These are phyloP conservation scores for Fraxinus ornus DNA, from an alignment of 305 asterid genomes.

Conservation along the genomic window DNA sequence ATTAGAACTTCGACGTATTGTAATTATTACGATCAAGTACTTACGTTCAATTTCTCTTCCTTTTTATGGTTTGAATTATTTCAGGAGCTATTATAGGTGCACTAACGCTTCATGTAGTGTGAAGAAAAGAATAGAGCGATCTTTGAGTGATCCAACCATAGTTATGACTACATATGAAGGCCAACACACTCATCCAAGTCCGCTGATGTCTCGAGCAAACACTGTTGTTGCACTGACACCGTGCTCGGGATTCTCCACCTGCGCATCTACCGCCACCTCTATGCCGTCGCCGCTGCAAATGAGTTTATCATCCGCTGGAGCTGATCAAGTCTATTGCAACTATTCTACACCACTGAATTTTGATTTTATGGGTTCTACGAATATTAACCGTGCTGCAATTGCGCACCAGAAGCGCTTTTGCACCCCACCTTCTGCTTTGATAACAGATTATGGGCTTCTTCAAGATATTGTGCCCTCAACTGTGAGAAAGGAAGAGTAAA, in stretches of 20 bases:
- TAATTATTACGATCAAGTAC: not conserved
- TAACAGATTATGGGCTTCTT: constrained; percentile 47
- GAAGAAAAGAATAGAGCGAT: constrained; percentile 75
- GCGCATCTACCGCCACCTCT: not conserved
- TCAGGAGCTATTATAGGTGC: constrained; percentile 77
- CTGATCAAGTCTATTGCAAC: constrained; percentile 9
- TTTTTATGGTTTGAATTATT: not conserved
- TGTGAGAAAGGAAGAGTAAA: constrained; percentile 30
- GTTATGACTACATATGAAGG: constrained; percentile 82
- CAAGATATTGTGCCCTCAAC: constrained; percentile 57
- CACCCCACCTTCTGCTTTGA: constrained; percentile 21
- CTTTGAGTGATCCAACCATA: constrained; percentile 45
- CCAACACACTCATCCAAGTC: constrained; percentile 66
- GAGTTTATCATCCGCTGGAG: not conserved
- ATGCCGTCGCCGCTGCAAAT: not conserved
- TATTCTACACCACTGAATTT: constrained; percentile 16
- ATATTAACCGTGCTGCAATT: not conserved
- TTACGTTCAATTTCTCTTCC: not conserved
- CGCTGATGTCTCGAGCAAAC: constrained; percentile 32
- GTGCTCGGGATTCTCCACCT: constrained; percentile 6
- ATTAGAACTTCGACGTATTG: not conserved
- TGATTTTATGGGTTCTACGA: constrained; percentile 8
- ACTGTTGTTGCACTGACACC: constrained; percentile 17
- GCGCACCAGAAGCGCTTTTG: constrained; percentile 18
- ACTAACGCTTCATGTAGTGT: constrained; percentile 64